These are phyloP conservation scores for Pistacia vera DNA, from an alignment of 345 rosid genomes.

Conservation along the genomic window DNA sequence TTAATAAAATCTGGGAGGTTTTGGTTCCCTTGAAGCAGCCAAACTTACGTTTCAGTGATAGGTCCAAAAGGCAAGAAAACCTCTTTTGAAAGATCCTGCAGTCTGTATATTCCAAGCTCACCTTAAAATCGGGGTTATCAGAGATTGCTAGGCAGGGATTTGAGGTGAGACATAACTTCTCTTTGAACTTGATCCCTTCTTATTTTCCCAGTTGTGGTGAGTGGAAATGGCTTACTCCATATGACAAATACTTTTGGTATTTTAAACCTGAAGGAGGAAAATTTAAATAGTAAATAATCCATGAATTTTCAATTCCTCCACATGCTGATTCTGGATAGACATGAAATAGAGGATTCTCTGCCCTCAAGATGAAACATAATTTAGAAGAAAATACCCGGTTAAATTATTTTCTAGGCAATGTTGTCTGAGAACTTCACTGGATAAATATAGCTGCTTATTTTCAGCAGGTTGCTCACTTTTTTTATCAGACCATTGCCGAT, in stretches of 20 bases:
- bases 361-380: not conserved
- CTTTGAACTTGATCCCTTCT: constrained; percentile 61
- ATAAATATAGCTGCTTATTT: constrained; percentile 32
- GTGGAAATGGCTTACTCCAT: constrained; percentile 71
- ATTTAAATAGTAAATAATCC: not conserved
- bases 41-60: too few species aligned
- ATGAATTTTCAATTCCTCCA: not conserved
- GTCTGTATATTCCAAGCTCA: not conserved
- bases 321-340: not conserved
- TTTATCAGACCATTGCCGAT: constrained; percentile 64
- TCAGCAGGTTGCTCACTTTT: constrained; percentile 7
- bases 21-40: too few species aligned
- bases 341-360: too few species aligned
- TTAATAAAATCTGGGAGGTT: too few species aligned
- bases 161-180: constrained; percentile 48
- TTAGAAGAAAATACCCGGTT: constrained; percentile 46
- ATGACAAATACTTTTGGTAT: constrained; percentile 63
- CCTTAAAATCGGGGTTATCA: constrained; percentile 26
- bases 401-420: constrained; percentile 55
- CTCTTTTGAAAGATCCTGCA: too few species aligned
- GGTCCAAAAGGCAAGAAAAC: too few species aligned
- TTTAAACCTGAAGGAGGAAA: constrained; percentile 56
- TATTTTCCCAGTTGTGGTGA: constrained; percentile 70
- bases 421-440: constrained; percentile 50
- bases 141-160: constrained; percentile 48